Percentiles rank a stretch among this genome's conserved stretches.
Conservation (phyloP, 1,139 yeast genomes). For the Pichia sp. region DNA sequence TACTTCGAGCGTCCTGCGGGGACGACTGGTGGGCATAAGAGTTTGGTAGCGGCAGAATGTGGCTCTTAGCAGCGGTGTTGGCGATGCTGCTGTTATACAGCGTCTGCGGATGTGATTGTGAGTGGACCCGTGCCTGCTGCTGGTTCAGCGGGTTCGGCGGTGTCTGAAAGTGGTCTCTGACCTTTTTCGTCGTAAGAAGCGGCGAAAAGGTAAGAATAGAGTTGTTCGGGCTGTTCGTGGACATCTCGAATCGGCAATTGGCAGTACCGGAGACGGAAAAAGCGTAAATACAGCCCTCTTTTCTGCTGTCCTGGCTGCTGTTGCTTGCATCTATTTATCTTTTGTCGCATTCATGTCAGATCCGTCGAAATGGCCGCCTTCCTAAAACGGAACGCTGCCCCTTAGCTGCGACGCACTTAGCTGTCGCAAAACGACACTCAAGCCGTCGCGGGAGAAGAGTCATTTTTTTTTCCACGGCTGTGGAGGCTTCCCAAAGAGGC, state of each 20-base stretch:
- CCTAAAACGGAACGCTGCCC: neutral
- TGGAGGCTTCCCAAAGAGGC: neutral
- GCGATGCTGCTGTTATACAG: neutral
- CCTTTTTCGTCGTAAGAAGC: slow-evolving; percentile 41
- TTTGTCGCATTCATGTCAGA: neutral
- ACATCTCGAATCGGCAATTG: slow-evolving; percentile 15
- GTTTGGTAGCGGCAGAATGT: slow-evolving; percentile 10
- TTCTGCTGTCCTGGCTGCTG: too few species aligned
- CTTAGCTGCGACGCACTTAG: neutral
- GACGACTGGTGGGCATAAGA: slow-evolving; percentile 19
- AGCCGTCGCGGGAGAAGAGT: neutral
- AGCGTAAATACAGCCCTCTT: too few species aligned
- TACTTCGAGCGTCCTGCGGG: slow-evolving; percentile 12
- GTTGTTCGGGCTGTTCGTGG: slow-evolving; percentile 40
- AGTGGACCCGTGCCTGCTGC: slow-evolving; percentile 4
- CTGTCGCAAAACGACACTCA: neutral
- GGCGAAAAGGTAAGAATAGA: slow-evolving; percentile 65
- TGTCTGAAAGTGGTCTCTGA: slow-evolving; percentile 48
- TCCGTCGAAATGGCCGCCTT: neutral
- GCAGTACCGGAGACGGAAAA: neutral
- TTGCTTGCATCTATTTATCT: neutral
- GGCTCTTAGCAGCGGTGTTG: neutral
- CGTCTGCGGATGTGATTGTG: slow-evolving; percentile 16
- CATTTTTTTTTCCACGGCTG: too few species aligned
- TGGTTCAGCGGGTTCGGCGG: slow-evolving; percentile 49